Percentiles rank a stretch among this genome's conserved stretches.
phyloP scores from a whole-genome alignment of 2,329 filamentous ascomycete genomes.

The Teratosphaeria pseudoeucalypti region DNA sequence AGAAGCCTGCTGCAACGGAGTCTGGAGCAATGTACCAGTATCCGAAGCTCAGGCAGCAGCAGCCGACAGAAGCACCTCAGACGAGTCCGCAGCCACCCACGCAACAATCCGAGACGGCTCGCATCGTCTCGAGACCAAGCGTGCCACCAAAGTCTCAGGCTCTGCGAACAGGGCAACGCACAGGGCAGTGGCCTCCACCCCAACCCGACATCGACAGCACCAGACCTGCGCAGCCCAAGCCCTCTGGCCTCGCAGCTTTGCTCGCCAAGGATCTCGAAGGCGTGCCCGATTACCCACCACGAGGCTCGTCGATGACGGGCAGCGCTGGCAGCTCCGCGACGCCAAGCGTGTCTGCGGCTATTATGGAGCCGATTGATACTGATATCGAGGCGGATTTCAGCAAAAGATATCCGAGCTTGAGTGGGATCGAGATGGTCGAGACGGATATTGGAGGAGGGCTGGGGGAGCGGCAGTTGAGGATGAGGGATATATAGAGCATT shows the following conservation, averaged over 20 bases:
- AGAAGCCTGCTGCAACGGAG: conserved; percentile 8
- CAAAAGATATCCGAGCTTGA: conserved; percentile 76
- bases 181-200: conserved; percentile 10
- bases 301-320: background rate
- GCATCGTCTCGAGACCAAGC: conserved; percentile 34
- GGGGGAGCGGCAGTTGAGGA: background rate
- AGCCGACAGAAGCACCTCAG: conserved; percentile 1
- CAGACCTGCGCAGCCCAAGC: conserved; percentile 3
- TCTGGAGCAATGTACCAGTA: conserved; percentile 13
- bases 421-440: conserved; percentile 81
- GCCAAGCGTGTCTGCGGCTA: background rate
- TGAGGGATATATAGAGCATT: background rate
- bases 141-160: conserved; percentile 52
- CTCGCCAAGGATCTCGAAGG: conserved; percentile 28
- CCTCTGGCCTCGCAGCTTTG: conserved; percentile 22
- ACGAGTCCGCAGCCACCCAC: conserved; percentile 14
- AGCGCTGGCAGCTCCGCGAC: background rate
- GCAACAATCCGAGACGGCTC: conserved; percentile 8
- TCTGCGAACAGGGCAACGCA: conserved; percentile 37
- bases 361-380: conserved; percentile 43
- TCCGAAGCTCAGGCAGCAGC: conserved; percentile 11
- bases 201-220: background rate
- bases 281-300: conserved; percentile 24
- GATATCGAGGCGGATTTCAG: conserved; percentile 63
- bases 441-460: conserved; percentile 11